Percentiles rank a stretch among this genome's conserved stretches.
phyloP scores from a whole-genome alignment of 2,329 filamentous ascomycete species.

The Rutstroemia sydowiana region DNA sequence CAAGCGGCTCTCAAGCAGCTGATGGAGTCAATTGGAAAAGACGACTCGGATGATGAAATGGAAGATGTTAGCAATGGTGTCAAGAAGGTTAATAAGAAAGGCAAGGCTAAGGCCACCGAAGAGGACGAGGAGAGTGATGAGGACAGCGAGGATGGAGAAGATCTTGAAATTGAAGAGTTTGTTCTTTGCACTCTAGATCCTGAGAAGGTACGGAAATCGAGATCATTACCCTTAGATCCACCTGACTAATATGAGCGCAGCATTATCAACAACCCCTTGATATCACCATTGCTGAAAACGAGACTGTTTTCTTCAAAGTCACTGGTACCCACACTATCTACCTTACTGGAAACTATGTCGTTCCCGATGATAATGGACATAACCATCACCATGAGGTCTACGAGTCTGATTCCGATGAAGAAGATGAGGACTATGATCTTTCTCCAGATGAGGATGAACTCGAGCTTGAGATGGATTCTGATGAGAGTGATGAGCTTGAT shows the following conservation, averaged over 20 bases:
- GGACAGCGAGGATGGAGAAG: constrained; percentile 54
- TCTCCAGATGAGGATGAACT: constrained; percentile 75
- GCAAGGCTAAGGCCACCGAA: constrained; percentile 58
- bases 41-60: constrained; percentile 64
- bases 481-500: constrained; percentile 71
- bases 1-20: constrained; percentile 72
- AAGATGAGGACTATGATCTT: constrained; percentile 71
- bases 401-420: constrained; percentile 53
- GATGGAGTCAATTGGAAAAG: constrained; percentile 56
- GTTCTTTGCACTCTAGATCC: constrained; percentile 95
- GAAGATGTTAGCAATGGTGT: constrained; percentile 58
- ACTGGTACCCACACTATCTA: constrained; percentile 83
- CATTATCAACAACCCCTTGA: constrained; percentile 93
- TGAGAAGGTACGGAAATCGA: constrained; percentile 60
- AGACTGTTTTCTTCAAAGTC: constrained; percentile 88
- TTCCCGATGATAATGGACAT: constrained; percentile 53
- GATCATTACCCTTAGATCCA: background rate
- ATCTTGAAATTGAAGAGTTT: constrained; percentile 72
- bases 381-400: constrained; percentile 52
- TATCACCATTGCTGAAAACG: constrained; percentile 81
- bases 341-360: constrained; percentile 93
- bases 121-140: constrained; percentile 44
- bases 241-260: constrained; percentile 42
- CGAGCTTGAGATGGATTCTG: constrained; percentile 44
- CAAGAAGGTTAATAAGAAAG: constrained; percentile 59